Percentiles rank a stretch among this genome's conserved stretches.
Evolutionary conservation across 2,329 filamentous ascomycete species (phyloP).

Genomic region (Penicillium glabrum): DNA sequence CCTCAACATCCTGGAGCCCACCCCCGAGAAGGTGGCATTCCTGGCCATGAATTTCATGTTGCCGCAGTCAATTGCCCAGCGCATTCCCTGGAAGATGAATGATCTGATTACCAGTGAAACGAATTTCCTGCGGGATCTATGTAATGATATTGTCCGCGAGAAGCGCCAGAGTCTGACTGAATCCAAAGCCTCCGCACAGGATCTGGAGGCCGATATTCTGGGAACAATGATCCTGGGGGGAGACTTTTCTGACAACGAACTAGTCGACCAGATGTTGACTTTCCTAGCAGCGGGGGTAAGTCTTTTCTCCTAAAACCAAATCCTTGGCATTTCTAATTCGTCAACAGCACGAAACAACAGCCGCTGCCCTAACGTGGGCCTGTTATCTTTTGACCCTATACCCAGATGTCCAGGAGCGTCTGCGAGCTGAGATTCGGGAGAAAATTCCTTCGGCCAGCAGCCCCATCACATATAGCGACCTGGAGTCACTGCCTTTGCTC

Average conservation of each 20-base stretch:
- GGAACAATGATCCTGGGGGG: slow-evolving; percentile 39
- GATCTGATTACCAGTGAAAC: slow-evolving; percentile 30
- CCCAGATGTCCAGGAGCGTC: slow-evolving; percentile 48
- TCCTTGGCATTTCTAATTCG: not conserved
- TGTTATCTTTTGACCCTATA: slow-evolving; percentile 54
- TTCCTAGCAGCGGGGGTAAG: slow-evolving; percentile 42
- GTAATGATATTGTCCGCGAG: slow-evolving; percentile 36
- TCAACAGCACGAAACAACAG: slow-evolving; percentile 55
- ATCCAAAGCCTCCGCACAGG: slow-evolving; percentile 38
- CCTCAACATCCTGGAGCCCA: slow-evolving; percentile 50
- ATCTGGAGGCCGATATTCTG: slow-evolving; percentile 39
- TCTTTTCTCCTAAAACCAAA: not conserved
- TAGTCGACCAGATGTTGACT: slow-evolving; percentile 45
- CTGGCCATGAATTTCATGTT: slow-evolving; percentile 48
- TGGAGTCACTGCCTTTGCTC: slow-evolving; percentile 74
- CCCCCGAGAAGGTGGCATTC: slow-evolving; percentile 44
- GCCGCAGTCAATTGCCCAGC: slow-evolving; percentile 51
- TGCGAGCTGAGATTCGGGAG: slow-evolving; percentile 53
- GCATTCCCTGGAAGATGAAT: slow-evolving; percentile 44
- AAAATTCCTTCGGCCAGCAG: slow-evolving; percentile 43
- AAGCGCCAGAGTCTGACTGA: slow-evolving; percentile 28
- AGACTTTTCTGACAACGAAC: slow-evolving; percentile 38
- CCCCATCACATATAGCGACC: slow-evolving; percentile 29
- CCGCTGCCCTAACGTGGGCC: slow-evolving; percentile 55
- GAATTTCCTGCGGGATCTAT: slow-evolving; percentile 31